Evolutionary conservation across 2,329 filamentous ascomycete genomes (phyloP), one percentile per base, ranked within the genome.

Genomic region (Knoxdaviesia proteae): DNA sequence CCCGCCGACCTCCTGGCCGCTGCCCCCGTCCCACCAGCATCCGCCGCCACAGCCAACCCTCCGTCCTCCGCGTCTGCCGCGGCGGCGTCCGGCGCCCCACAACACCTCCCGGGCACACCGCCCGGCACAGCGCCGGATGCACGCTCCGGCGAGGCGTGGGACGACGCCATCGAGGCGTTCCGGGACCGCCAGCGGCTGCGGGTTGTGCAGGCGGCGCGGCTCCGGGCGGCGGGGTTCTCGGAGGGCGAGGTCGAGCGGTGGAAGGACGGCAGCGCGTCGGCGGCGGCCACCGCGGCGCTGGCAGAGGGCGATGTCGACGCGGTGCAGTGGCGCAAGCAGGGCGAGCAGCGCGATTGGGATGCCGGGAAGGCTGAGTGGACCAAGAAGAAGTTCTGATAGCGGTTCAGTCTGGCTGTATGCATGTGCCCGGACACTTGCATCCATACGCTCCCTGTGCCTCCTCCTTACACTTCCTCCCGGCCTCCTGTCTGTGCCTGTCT

Each of bases 171-270:
- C 1, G 84, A 93, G 58, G 76, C 78, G 5, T 67, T 84, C 44
- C 71, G 80, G 36, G 84, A 93, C 54, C 74, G 84, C n/a, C 73
- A 83, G 49, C 20, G 20, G 20, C 86, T 81, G 74, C 77, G 74
- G 52, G 68, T 77, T 48, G 74, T 77, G 49, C 83, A 84, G 32
- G 81, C 81, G 6, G 77, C 86, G 42, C 65, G 86, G 45, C 61
- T 94, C 46, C 75, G 75, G 34, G 73, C 72, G 20, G 84, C 83
- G 0, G 87, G 86, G 0, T 92, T 93, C 53, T 74, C 72, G 1
- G 80, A 86, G 10, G 71, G 75, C 5, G 73, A 86, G 51, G 73
- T 94, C 45, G 66, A 69, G 51, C 76, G 75, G 48, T 84, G 80
- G 74, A 76, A 79, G 55, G 74, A 66, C 41, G 69, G 71, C 29